These are phyloP conservation scores for Amorphotheca resinae DNA, from an alignment of 495 filamentous ascomycete genomes.

Conservation along the genomic window DNA sequence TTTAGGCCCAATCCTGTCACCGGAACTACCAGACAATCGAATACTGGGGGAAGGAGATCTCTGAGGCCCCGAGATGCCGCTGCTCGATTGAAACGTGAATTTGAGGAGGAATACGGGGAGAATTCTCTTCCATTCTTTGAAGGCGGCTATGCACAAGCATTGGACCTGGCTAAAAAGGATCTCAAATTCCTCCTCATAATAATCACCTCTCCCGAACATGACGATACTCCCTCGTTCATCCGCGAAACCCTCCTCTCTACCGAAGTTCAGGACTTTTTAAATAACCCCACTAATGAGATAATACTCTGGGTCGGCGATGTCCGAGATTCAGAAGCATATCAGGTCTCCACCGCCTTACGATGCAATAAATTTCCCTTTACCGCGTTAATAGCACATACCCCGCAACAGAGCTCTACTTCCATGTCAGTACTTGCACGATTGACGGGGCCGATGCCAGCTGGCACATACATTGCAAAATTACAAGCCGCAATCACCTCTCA, in stretches of 20 bases:
- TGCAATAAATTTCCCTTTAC: slow-evolving; percentile 87
- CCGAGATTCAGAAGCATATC: slow-evolving; percentile 84
- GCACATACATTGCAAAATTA: slow-evolving; percentile 58
- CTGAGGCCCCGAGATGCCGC: slow-evolving; percentile 79
- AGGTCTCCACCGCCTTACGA: slow-evolving; percentile 68
- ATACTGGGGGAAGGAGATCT: slow-evolving; percentile 55
- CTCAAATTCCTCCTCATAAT: slow-evolving; percentile 80
- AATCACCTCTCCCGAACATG: slow-evolving; percentile 81
- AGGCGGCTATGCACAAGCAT: slow-evolving; percentile 76
- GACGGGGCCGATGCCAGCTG: slow-evolving; percentile 50
- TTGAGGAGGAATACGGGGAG: slow-evolving; percentile 81
- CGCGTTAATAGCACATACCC: slow-evolving; percentile 71
- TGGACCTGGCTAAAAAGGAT: slow-evolving; percentile 82
- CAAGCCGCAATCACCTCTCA: slow-evolving; percentile 57
- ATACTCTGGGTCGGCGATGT: slow-evolving; percentile 88
- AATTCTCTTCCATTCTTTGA: slow-evolving; percentile 64
- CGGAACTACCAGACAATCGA: slow-evolving; percentile 37
- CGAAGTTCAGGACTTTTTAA: slow-evolving; percentile 61
- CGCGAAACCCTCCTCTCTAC: slow-evolving; percentile 65
- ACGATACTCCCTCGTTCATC: slow-evolving; percentile 78
- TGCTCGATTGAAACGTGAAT: slow-evolving; percentile 75
- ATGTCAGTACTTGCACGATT: slow-evolving; percentile 80
- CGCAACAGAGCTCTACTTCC: slow-evolving; percentile 60
- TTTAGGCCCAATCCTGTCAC: slow-evolving; percentile 27
- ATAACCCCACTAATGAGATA: slow-evolving; percentile 57